Conservation (phyloP, 2,329 filamentous ascomycete genomes). For the Chrysoporthe puriensis region DNA sequence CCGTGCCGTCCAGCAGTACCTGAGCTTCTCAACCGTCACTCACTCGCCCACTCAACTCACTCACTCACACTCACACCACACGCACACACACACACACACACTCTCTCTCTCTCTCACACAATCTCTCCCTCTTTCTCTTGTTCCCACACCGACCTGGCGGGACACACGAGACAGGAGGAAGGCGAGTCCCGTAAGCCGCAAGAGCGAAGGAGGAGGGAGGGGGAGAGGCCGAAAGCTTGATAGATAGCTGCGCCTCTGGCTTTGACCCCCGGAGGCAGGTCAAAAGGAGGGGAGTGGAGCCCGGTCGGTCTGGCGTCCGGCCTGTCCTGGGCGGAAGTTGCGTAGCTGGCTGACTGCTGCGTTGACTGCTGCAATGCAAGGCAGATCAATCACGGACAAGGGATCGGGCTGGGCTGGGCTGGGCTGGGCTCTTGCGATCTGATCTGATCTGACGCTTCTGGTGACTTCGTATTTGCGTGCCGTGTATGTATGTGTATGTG, state of each 20-base stretch:
- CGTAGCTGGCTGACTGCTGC: slow-evolving; percentile 13
- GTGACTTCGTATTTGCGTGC: neutral
- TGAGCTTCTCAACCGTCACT: neutral
- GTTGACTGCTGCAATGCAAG: slow-evolving; percentile 20
- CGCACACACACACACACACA: neutral
- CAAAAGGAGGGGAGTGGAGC: slow-evolving; percentile 10
- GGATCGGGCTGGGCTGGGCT: slow-evolving; percentile 6
- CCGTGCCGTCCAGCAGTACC: slow-evolving; percentile 5
- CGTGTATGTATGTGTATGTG: neutral
- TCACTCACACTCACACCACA: neutral
- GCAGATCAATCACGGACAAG: slow-evolving; percentile 28
- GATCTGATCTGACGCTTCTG: slow-evolving; percentile 1
- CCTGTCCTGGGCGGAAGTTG: slow-evolving; percentile 16
- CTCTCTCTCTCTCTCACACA: neutral
- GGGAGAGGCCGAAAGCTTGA: slow-evolving; percentile 11
- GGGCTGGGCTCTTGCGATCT: slow-evolving; percentile 1
- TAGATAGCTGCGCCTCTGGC: slow-evolving; percentile 7
- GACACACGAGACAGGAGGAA: neutral
- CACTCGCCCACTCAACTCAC: neutral
- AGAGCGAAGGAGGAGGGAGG: neutral
- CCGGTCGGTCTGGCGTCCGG: slow-evolving; percentile 7
- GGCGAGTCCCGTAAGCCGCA: slow-evolving; percentile 7
- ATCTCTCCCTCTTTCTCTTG: neutral
- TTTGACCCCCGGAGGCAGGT: slow-evolving; percentile 18
- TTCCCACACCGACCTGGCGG: slow-evolving; percentile 2